These are phyloP conservation scores for Sphaerostilbella broomeana DNA, from an alignment of 2,329 filamentous ascomycete genomes.

Conservation along the genomic window DNA sequence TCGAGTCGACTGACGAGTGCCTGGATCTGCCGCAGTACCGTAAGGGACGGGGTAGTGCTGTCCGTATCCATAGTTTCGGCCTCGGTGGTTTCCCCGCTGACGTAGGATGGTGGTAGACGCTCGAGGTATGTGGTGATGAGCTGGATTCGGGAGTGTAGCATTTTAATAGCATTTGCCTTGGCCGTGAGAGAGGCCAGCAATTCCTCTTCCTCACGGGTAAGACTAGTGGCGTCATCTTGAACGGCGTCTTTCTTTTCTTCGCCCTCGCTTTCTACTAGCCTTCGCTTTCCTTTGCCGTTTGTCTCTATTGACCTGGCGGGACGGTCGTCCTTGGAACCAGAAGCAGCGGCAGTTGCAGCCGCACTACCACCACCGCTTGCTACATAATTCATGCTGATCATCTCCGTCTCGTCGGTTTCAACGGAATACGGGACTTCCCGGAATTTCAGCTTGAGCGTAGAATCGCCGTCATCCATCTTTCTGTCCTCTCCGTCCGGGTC, in stretches of 20 bases:
- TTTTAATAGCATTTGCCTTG: slow-evolving; percentile 88
- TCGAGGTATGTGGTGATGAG: slow-evolving; percentile 72
- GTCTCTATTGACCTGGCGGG: slow-evolving; percentile 37
- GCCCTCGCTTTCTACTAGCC: slow-evolving; percentile 28
- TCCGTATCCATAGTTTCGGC: slow-evolving; percentile 28
- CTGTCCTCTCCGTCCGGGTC: slow-evolving; percentile 55
- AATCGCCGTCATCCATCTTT: slow-evolving; percentile 62
- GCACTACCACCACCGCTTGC: slow-evolving; percentile 79
- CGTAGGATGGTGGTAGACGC: slow-evolving; percentile 59
- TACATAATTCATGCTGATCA: slow-evolving; percentile 94
- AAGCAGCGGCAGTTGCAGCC: slow-evolving; percentile 53
- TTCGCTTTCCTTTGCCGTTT: slow-evolving; percentile 47
- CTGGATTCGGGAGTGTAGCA: slow-evolving; percentile 72
- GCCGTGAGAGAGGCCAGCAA: slow-evolving; percentile 64
- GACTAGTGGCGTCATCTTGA: slow-evolving; percentile 34
- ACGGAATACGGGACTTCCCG: slow-evolving; percentile 78
- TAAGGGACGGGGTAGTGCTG: slow-evolving; percentile 50
- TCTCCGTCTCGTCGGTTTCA: slow-evolving; percentile 92
- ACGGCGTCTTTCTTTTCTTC: slow-evolving; percentile 23
- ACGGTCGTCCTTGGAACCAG: slow-evolving; percentile 38
- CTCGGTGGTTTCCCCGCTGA: slow-evolving; percentile 40
- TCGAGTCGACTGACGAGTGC: slow-evolving; percentile 77
- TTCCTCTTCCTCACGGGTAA: slow-evolving; percentile 56
- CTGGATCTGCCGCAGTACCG: slow-evolving; percentile 80
- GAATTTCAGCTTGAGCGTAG: slow-evolving; percentile 62